A percentile compares a stretch with the other conserved stretches of the same genome.
phyloP scores from a whole-genome alignment of 805 yeast genomes.

The Lachancea sp. region DNA sequence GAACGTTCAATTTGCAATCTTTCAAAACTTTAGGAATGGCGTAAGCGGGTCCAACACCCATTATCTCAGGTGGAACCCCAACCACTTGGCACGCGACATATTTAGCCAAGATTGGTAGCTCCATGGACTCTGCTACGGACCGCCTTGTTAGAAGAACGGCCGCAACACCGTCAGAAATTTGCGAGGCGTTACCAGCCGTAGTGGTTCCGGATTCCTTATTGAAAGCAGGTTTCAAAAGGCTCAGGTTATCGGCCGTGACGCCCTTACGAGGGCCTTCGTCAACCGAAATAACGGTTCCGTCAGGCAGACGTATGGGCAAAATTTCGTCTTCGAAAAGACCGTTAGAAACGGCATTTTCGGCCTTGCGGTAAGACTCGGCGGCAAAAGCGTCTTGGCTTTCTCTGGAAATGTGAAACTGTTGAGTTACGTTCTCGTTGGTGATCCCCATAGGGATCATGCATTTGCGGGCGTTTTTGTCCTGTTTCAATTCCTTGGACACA shows the following conservation, averaged over 20 bases:
- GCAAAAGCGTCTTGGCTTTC: constrained; percentile 81
- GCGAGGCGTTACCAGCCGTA: constrained; percentile 95
- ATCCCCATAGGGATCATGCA: constrained; percentile 95
- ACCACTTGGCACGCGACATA: constrained; percentile 72
- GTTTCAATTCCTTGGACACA: constrained; percentile 45
- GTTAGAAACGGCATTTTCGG: constrained; percentile 59
- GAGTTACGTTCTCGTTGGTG: constrained; percentile 87
- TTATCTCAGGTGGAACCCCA: constrained; percentile 95
- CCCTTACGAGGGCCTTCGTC: constrained; percentile 91
- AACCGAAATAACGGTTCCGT: constrained; percentile 41
- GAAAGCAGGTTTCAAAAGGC: constrained; percentile 82
- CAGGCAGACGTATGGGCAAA: constrained; percentile 64
- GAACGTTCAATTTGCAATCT: constrained; percentile 50
- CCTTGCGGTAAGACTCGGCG: constrained; percentile 78
- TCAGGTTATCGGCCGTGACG: constrained; percentile 71
- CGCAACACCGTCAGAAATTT: constrained; percentile 93
- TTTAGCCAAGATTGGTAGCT: constrained; percentile 70
- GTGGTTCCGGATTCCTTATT: constrained; percentile 68
- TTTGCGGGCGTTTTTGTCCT: constrained; percentile 47
- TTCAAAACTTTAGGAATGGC: constrained; percentile 84
- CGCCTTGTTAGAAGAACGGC: constrained; percentile 81
- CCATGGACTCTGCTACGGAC: constrained; percentile 69
- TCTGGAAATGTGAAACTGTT: constrained; percentile 57
- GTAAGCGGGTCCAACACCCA: constrained; percentile 97
- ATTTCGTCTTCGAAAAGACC: constrained; percentile 88